Conservation (phyloP, 2,329 filamentous ascomycete species). For the Drechmeria coniospora region DNA sequence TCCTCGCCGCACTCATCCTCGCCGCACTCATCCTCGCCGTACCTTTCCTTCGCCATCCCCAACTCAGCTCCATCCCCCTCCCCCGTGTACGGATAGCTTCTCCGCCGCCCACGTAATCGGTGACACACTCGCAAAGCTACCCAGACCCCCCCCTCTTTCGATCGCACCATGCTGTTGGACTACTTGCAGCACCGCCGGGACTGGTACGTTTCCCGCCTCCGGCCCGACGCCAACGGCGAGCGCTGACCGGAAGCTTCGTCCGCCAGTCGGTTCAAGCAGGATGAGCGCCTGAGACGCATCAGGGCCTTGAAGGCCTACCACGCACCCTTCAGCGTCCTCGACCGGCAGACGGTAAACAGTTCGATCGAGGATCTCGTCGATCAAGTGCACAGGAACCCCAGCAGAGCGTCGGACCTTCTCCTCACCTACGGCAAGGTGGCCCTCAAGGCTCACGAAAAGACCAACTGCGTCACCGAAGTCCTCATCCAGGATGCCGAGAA, state of each 20-base stretch:
- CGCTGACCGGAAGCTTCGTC: too few relatives aligned
- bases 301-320: conserved; percentile 51
- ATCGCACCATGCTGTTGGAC: conserved; percentile 23
- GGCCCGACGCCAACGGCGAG: neutral
- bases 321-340: conserved; percentile 44
- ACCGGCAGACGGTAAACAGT: conserved; percentile 52
- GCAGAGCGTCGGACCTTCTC: conserved; percentile 59
- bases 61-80: neutral
- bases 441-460: conserved; percentile 67
- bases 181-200: conserved; percentile 58
- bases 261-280: conserved; percentile 60
- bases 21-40: conserved; percentile 1
- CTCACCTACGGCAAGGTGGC: conserved; percentile 77
- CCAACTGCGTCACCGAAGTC: conserved; percentile 81
- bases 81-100: too few relatives aligned
- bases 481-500: conserved; percentile 63
- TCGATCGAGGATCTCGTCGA: conserved; percentile 66
- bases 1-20: neutral
- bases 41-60: neutral
- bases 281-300: conserved; percentile 57
- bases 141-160: neutral
- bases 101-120: too few relatives aligned
- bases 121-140: neutral
- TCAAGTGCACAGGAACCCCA: conserved; percentile 55
- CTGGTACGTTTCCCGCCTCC: conserved; percentile 32